These are phyloP conservation scores for Pythium brassicae DNA, from an alignment of 352 stramenopile species.

Conservation along the genomic window DNA sequence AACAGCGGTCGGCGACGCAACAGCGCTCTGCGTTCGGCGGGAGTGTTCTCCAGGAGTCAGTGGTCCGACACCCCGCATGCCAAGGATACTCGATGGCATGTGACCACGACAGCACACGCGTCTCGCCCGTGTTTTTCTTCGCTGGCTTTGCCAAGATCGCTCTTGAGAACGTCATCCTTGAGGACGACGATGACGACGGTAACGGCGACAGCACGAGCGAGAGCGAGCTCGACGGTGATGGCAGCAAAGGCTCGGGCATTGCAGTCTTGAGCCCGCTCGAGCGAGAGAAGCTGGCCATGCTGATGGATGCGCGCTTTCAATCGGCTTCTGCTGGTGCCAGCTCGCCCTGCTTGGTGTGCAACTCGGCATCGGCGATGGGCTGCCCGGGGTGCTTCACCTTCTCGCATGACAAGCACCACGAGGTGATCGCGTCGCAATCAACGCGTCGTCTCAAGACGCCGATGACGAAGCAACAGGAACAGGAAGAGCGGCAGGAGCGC, in stretches of 20 bases:
- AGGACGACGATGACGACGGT: constrained; percentile 26
- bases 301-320: constrained; percentile 26
- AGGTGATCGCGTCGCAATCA: constrained; percentile 26
- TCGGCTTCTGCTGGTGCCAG: background rate
- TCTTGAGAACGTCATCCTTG: constrained; percentile 40
- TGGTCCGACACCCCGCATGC: constrained; percentile 51
- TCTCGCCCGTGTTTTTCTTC: constrained; percentile 73
- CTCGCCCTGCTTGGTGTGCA: constrained; percentile 31
- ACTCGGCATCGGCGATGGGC: constrained; percentile 25
- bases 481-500: constrained; percentile 26
- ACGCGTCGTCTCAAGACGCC: constrained; percentile 48
- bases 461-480: constrained; percentile 50
- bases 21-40: constrained; percentile 2
- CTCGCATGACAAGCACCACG: constrained; percentile 28
- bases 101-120: constrained; percentile 26
- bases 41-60: constrained; percentile 15
- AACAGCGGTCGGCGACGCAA: constrained; percentile 17
- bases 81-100: constrained; percentile 44
- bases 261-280: constrained; percentile 19
- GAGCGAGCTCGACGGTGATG: constrained; percentile 16
- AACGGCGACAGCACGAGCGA: constrained; percentile 15
- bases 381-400: constrained; percentile 73
- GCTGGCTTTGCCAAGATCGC: constrained; percentile 53
- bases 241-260: constrained; percentile 7
- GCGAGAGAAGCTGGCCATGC: constrained; percentile 25